Percentiles rank a stretch among this genome's conserved stretches.
Evolutionary conservation across 192 early-diverging fungal genomes (phyloP).

Genomic region (Backusella tarrabulga): DNA sequence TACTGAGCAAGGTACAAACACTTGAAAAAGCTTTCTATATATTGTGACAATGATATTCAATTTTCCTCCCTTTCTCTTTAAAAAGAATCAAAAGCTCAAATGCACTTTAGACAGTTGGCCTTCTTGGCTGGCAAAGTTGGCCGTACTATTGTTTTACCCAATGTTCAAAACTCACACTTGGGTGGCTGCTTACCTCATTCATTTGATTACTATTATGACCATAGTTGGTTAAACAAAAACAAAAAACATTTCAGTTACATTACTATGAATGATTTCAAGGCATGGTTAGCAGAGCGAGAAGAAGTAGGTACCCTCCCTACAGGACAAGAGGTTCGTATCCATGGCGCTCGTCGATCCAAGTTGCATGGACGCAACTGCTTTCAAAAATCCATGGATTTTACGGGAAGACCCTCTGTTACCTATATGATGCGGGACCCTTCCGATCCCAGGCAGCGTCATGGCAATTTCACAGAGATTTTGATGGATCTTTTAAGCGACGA

Average conservation of each 20-base stretch:
- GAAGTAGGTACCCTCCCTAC: conserved; percentile 9
- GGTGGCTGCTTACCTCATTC: conserved; percentile 29
- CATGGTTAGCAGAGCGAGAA: conserved; percentile 29
- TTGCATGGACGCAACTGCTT: conserved; percentile 27
- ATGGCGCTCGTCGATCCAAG: background rate
- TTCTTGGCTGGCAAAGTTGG: conserved; percentile 29
- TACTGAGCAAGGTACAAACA: conserved; percentile 37
- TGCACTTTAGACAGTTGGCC: conserved; percentile 39
- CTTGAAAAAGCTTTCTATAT: background rate
- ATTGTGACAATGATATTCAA: background rate
- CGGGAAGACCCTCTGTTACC: background rate
- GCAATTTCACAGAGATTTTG: conserved; percentile 7
- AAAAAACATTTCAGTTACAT: conserved; percentile 32
- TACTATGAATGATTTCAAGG: conserved; percentile 28
- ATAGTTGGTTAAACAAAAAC: conserved; percentile 35
- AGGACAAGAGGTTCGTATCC: conserved; percentile 26
- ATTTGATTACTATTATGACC: conserved; percentile 41
- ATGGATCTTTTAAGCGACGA: conserved; percentile 9
- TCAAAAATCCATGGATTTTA: conserved; percentile 17
- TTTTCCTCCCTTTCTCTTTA: background rate
- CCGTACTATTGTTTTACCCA: conserved; percentile 41
- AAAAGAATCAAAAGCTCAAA: conserved; percentile 43
- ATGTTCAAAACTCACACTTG: conserved; percentile 38
- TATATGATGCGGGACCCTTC: conserved; percentile 12
- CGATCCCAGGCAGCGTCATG: background rate